Evolutionary conservation across 192 early-diverging fungal species (phyloP).

Genomic region (Chytriomyces confervae): DNA sequence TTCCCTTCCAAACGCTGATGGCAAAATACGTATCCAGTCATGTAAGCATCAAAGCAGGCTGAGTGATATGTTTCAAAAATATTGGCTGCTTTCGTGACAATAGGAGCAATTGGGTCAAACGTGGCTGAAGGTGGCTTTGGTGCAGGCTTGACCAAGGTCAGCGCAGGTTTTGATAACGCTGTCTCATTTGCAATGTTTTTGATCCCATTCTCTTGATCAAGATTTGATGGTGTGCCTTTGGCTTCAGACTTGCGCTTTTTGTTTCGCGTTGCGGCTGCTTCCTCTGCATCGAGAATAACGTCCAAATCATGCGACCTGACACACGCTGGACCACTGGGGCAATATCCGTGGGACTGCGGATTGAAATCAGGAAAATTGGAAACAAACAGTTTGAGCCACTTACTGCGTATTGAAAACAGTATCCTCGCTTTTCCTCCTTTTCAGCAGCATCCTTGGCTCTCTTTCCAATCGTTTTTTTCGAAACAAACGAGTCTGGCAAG

Average conservation of each 20-base stretch:
- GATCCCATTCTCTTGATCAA: conserved; percentile 7
- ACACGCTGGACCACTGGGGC: conserved; percentile 71
- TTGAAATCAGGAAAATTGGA: conserved; percentile 1
- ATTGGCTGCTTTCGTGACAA: neutral
- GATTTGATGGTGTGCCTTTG: conserved; percentile 24
- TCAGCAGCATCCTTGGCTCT: neutral
- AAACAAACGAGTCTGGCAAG: neutral
- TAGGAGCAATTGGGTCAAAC: neutral
- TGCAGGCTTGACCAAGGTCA: conserved; percentile 20
- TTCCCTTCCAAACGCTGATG: conserved; percentile 45
- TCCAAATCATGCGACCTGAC: conserved; percentile 83
- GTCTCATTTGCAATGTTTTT: neutral
- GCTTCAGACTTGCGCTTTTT: conserved; percentile 28
- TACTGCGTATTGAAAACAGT: conserved; percentile 88
- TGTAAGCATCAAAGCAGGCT: conserved; percentile 93
- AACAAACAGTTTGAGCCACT: conserved; percentile 30
- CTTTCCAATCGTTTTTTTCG: conserved; percentile 11
- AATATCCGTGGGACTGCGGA: conserved; percentile 77
- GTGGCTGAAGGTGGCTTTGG: conserved; percentile 22
- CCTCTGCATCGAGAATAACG: conserved; percentile 81
- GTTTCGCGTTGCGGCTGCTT: conserved; percentile 46
- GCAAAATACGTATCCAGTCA: conserved; percentile 91
- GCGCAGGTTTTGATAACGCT: neutral
- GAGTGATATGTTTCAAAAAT: conserved; percentile 77
- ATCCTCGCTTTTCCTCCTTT: conserved; percentile 41